A percentile compares a stretch with the other conserved stretches of the same genome.
phyloP scores from a whole-genome alignment of 2,329 filamentous ascomycete species.

The Davidsoniella neocaledoniae region DNA sequence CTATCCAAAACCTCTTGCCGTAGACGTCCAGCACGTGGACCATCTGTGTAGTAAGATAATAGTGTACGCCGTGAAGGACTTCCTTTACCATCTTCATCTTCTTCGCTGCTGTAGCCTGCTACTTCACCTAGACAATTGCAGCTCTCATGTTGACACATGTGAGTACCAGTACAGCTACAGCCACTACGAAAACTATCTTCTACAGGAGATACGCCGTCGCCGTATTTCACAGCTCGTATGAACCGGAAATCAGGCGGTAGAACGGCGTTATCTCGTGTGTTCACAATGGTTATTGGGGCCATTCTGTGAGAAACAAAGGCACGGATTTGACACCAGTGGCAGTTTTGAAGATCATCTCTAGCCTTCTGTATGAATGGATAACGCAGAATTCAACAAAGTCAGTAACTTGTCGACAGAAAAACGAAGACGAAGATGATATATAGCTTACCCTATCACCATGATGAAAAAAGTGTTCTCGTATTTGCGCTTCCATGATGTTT shows the following conservation, averaged over 20 bases:
- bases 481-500: constrained; percentile 28
- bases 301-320: constrained; percentile 31
- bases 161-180: constrained; percentile 46
- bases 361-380: constrained; percentile 17
- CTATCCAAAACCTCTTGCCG: constrained; percentile 34
- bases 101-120: constrained; percentile 14
- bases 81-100: constrained; percentile 10
- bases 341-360: constrained; percentile 26
- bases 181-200: constrained; percentile 48
- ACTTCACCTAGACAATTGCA: constrained; percentile 57
- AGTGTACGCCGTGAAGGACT: constrained; percentile 41
- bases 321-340: constrained; percentile 46
- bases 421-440: no score
- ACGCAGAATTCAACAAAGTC: background rate
- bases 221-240: constrained; percentile 43
- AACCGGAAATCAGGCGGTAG: constrained; percentile 51
- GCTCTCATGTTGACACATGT: constrained; percentile 47
- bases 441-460: constrained; percentile 24
- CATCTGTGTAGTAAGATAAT: constrained; percentile 26
- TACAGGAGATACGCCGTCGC: constrained; percentile 40
- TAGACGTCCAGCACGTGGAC: constrained; percentile 34
- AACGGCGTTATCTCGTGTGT: constrained; percentile 38
- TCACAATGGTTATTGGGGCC: constrained; percentile 45
- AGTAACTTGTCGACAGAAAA: background rate
- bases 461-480: constrained; percentile 31